Evolutionary conservation across 192 early-diverging fungal genomes (phyloP).

Genomic region (Coemansia sp.): DNA sequence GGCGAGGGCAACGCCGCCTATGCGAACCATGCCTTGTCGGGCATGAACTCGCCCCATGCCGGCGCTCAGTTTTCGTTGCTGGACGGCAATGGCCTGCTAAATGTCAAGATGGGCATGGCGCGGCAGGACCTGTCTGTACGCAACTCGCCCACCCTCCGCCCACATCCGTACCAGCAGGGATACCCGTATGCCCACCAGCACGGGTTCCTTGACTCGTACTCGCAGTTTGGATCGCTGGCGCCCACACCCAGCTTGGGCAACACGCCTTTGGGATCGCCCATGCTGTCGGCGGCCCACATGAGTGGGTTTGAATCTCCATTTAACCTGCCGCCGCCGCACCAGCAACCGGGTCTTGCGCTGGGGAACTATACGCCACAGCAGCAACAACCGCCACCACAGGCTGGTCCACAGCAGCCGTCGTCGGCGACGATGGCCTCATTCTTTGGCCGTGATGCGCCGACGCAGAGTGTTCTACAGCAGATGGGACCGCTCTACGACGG

Average conservation of each 20-base stretch:
- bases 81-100: background rate
- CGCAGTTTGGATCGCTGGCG: conserved; percentile 46
- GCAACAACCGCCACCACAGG: conserved; percentile 4
- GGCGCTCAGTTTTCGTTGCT: background rate
- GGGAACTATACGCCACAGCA: conserved; percentile 1
- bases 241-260: conserved; percentile 42
- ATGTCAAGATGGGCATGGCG: background rate
- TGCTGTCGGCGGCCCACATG: conserved; percentile 37
- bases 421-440: background rate
- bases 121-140: conserved; percentile 43
- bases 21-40: conserved; percentile 39
- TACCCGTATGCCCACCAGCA: conserved; percentile 8
- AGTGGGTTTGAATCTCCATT: conserved; percentile 42
- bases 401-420: background rate
- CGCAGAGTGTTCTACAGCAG: background rate
- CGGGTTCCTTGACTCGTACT: conserved; percentile 38
- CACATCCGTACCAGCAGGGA: conserved; percentile 9
- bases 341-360: background rate
- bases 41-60: conserved; percentile 12
- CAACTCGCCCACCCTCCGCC: conserved; percentile 42
- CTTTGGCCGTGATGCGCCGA: background rate
- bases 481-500: background rate
- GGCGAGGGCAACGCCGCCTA: conserved; percentile 29
- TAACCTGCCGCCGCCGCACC: conserved; percentile 20
- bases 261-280: conserved; percentile 42